Conservation (phyloP, 2,329 filamentous ascomycete species). For the Purpureocillium lavendulum region DNA sequence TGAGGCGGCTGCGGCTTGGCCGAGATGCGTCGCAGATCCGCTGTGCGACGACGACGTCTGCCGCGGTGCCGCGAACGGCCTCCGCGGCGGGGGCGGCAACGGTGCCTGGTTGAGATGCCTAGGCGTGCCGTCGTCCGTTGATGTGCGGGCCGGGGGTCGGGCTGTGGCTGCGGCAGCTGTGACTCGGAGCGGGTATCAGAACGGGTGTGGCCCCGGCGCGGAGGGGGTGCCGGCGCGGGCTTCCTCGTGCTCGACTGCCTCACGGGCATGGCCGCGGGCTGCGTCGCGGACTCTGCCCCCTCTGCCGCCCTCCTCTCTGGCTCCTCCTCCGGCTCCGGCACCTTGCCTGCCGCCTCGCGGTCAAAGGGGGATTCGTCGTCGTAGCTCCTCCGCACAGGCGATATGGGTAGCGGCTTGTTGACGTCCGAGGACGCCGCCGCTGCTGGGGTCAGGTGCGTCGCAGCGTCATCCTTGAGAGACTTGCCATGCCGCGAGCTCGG, state of each 20-base stretch:
- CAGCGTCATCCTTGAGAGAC: conserved; percentile 43
- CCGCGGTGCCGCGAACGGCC: conserved; percentile 31
- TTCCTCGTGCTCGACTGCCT: conserved; percentile 13
- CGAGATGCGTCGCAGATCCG: conserved; percentile 6
- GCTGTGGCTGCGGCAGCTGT: background rate
- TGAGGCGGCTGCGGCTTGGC: background rate
- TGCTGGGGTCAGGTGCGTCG: background rate
- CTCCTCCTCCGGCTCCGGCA: conserved; percentile 27
- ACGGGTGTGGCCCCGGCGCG: conserved; percentile 37
- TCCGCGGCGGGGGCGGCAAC: conserved; percentile 47
- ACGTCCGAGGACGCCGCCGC: conserved; percentile 10
- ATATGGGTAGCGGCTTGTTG: conserved; percentile 51
- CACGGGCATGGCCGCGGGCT: background rate
- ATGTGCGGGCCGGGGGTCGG: conserved; percentile 31
- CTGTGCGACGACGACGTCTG: conserved; percentile 13
- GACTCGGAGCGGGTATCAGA: conserved; percentile 26
- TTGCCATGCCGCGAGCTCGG: conserved; percentile 70
- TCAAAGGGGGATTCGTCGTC: conserved; percentile 47
- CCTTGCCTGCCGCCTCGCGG: conserved; percentile 42
- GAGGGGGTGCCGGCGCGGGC: conserved; percentile 41
- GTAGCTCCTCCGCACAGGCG: conserved; percentile 36
- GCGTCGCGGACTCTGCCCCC: too few species aligned
- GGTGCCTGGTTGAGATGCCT: conserved; percentile 34
- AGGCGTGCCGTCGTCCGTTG: conserved; percentile 39
- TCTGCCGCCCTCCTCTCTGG: too few species aligned